Percentiles rank a stretch among this genome's conserved stretches.
phyloP scores from a whole-genome alignment of 108 stramenopile genomes.

The Conticribra weissflogii region DNA sequence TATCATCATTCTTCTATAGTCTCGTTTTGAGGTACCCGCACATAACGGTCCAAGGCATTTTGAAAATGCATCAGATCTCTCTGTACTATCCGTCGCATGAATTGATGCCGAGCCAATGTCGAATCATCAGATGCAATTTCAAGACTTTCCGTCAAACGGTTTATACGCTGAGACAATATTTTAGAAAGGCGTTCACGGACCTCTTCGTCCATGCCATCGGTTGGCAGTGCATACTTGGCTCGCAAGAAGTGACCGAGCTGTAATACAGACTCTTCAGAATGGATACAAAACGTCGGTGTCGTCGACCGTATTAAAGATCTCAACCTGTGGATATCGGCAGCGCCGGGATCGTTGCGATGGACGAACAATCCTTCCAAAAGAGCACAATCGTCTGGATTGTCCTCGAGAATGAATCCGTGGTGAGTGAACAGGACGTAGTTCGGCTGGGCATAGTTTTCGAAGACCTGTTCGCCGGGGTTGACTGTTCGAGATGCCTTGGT shows the following conservation, averaged over 20 bases:
- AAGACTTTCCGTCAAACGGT: slow-evolving; percentile 41
- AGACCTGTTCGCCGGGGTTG: slow-evolving; percentile 62
- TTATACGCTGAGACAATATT: slow-evolving; percentile 21
- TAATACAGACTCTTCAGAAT: slow-evolving; percentile 11
- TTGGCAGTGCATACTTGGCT: slow-evolving; percentile 13
- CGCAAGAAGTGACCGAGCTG: slow-evolving; percentile 33
- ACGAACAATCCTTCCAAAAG: slow-evolving; percentile 32
- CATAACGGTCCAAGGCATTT: slow-evolving; percentile 1
- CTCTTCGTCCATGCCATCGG: slow-evolving; percentile 7
- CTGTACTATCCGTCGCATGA: slow-evolving; percentile 1
- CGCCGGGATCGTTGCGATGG: slow-evolving; percentile 26
- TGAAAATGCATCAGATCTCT: slow-evolving; percentile 7
- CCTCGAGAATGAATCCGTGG: slow-evolving; percentile 71
- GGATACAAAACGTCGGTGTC: slow-evolving; percentile 43
- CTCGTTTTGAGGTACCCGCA: neutral
- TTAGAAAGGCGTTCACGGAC: slow-evolving; percentile 30
- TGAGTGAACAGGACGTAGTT: slow-evolving; percentile 72
- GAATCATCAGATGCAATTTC: too few relatives aligned
- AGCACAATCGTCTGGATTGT: slow-evolving; percentile 62
- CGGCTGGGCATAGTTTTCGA: slow-evolving; percentile 81
- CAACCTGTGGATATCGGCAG: too few relatives aligned
- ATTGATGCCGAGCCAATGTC: neutral
- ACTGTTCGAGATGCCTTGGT: slow-evolving; percentile 53
- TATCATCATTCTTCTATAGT: too few relatives aligned
- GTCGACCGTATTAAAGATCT: slow-evolving; percentile 11